Evolutionary conservation across 768 basidiomycete genomes (phyloP), one percentile per base, ranked within the genome.

Genomic region (Auriscalpium vulgare): DNA sequence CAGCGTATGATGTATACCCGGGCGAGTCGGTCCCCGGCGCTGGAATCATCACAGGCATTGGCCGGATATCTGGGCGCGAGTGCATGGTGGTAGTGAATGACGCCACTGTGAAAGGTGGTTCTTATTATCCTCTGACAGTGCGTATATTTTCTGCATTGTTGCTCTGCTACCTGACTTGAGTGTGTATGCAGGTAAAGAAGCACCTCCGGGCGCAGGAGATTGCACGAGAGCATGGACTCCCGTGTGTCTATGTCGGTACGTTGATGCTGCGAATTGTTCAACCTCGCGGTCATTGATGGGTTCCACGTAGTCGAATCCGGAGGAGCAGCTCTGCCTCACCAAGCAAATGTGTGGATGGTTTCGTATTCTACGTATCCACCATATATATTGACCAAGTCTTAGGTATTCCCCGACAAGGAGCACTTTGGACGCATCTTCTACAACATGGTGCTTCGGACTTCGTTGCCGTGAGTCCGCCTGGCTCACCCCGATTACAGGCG

Each of bases 351-450:
- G 58, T 56, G 65, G 21, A 21, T 21, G 21, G 3, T 56, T 49
- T 60, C 38, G n/a, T 44, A 13, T 34, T 36, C 47, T 21, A 21
- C 1, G n/a, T 21, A 9, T 44, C 17, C 13, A 13, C 11, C 14
- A n/a, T n/a, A 13, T 38, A 57, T 10, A 13, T 10, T 44, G 47
- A 51, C 35, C 36, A 44, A 23, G 34, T 19, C 47, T 40, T 50
- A 85, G 76, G 84, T 95, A 11, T 95, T 95, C 69, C 94, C 94
- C 6, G 94, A 97, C 74, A 90, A 85, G 68, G 88, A 95, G 60
- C 92, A 97, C 67, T 97, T 97, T 63, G 94, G 94, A 4, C 81
- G 94, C 6, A 95, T 97, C 66, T 97, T 97, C 72, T 97, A 94
- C 69, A 97, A 97, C 65, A 95, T 95, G 92, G 93, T 87, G 55